These are phyloP conservation scores for Acanthochlamys bracteata DNA, from an alignment of 106 monocot genomes.

Conservation along the genomic window DNA sequence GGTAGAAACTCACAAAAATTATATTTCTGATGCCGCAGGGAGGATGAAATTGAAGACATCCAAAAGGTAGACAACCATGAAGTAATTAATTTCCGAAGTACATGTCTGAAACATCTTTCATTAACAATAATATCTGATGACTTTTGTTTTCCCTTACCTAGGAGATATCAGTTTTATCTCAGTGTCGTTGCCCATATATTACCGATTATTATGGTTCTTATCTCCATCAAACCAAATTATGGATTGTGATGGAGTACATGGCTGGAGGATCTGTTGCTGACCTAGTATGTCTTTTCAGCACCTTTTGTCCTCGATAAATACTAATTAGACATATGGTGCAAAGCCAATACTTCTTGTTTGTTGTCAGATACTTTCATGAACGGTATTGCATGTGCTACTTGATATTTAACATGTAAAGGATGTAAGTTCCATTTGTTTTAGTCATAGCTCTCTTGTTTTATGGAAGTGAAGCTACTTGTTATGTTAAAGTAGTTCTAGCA, in stretches of 20 bases:
- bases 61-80: slow-evolving; percentile 59
- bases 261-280: slow-evolving; percentile 96
- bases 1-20: neutral
- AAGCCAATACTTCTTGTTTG: too few relatives aligned
- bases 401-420: too few relatives aligned
- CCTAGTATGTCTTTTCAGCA: slow-evolving; percentile 37
- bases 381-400: too few relatives aligned
- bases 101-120: neutral
- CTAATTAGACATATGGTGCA: too few relatives aligned
- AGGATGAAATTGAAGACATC: slow-evolving; percentile 98
- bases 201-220: slow-evolving; percentile 94
- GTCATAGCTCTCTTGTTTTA: too few relatives aligned
- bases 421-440: too few relatives aligned
- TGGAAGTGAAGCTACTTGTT: too few relatives aligned
- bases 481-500: too few relatives aligned
- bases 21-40: slow-evolving; percentile 30
- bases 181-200: slow-evolving; percentile 89
- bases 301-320: too few relatives aligned
- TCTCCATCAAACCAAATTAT: slow-evolving; percentile 87
- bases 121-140: neutral
- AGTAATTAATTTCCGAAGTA: slow-evolving; percentile 2
- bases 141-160: slow-evolving; percentile 21
- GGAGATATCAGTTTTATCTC: slow-evolving; percentile 91
- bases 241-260: slow-evolving; percentile 99
- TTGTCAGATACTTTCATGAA: too few relatives aligned